phyloP scores from a whole-genome alignment of 2,329 filamentous ascomycete genomes.

The Periconia macrospinosa region DNA sequence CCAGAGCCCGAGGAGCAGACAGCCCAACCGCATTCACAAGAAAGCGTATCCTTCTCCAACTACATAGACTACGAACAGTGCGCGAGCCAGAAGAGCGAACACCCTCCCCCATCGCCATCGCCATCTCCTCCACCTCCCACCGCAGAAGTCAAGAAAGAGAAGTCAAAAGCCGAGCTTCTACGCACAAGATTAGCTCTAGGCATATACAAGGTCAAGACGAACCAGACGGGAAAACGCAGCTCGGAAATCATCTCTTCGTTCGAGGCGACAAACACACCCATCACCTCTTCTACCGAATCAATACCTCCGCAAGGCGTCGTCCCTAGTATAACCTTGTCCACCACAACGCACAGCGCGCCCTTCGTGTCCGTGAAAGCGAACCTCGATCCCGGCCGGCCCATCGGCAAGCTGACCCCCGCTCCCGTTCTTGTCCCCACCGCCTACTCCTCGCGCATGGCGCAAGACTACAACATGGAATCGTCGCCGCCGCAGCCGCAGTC shows the following conservation, averaged over 20 bases:
- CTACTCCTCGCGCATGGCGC: constrained; percentile 42
- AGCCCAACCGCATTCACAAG: constrained; percentile 29
- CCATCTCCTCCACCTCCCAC: constrained; percentile 11
- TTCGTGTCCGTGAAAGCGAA: constrained; percentile 32
- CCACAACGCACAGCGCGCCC: constrained; percentile 7
- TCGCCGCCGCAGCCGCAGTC: constrained; percentile 26
- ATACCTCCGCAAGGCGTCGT: constrained; percentile 12
- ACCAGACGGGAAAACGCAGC: constrained; percentile 66
- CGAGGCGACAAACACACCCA: constrained; percentile 17
- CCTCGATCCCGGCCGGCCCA: constrained; percentile 33
- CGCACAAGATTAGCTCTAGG: constrained; percentile 70
- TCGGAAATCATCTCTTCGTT: constrained; percentile 56
- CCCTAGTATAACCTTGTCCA: constrained; percentile 35
- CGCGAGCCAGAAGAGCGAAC: constrained; percentile 42
- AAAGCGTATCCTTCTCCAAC: constrained; percentile 50
- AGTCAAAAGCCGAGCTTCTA: constrained; percentile 66
- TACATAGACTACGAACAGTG: constrained; percentile 51
- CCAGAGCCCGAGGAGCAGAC: constrained; percentile 22
- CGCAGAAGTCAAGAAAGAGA: constrained; percentile 13
- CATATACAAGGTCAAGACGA: constrained; percentile 74
- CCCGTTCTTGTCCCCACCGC: constrained; percentile 43
- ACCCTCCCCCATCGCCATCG: constrained; percentile 9
- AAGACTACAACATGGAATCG: constrained; percentile 29
- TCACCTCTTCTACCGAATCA: constrained; percentile 18
- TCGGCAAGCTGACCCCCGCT: constrained; percentile 35